Percentiles rank a stretch among this genome's conserved stretches.
Conservation (phyloP, 2,329 filamentous ascomycete genomes). For the Xylaria sp. region DNA sequence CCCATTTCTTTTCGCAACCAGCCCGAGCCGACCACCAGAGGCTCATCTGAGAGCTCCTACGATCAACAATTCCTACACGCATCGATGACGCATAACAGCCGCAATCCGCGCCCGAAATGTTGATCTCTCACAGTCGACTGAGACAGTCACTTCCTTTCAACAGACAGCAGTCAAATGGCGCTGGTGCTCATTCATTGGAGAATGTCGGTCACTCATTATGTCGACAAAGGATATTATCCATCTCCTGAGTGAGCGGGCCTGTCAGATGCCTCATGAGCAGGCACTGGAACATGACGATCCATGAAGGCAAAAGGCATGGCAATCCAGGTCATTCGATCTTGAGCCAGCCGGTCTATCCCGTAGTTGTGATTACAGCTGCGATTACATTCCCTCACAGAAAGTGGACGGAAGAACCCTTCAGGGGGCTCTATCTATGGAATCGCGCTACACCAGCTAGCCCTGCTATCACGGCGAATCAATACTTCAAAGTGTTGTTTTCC, state of each 20-base stretch:
- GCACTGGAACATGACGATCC: neutral
- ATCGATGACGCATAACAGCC: constrained; percentile 23
- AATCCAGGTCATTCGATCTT: neutral
- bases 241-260: neutral
- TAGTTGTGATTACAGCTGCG: neutral
- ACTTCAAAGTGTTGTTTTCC: too few species aligned
- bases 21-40: constrained; percentile 19
- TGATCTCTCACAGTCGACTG: neutral
- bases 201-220: too few species aligned
- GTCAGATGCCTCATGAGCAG: neutral
- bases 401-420: too few species aligned
- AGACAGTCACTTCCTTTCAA: neutral
- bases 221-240: neutral
- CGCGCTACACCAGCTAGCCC: neutral
- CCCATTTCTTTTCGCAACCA: constrained; percentile 29
- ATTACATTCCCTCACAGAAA: neutral
- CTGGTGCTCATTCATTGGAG: too few species aligned
- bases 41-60: constrained; percentile 22
- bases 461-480: neutral
- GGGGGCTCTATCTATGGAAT: neutral
- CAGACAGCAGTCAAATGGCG: neutral
- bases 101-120: constrained; percentile 25
- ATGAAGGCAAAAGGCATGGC: neutral
- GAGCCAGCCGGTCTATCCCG: neutral
- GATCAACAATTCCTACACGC: constrained; percentile 25